Base-by-base conservation (phyloP, 257 asterid genomes). In the Hygrophila difformis region DNA sequence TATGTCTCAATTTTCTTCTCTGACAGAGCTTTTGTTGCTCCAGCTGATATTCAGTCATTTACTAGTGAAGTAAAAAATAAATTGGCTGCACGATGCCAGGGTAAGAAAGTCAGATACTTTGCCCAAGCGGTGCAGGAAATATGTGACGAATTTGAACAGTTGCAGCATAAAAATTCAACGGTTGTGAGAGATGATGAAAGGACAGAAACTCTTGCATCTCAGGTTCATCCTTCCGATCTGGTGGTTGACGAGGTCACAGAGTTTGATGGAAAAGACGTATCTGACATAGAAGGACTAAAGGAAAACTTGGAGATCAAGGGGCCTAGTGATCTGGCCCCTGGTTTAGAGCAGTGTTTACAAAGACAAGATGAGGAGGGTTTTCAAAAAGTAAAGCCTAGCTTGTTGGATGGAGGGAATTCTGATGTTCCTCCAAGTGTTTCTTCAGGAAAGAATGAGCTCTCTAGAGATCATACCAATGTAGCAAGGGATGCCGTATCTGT, bases 1-100 rank as follows among this genome's bases (percentile, higher is more conserved):
- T 24, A 24, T 24, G 7, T 59, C 34, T 14, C 0, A 4, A 43
- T 26, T 63, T 63, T 58, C 39, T 55, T 18, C 56, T 56, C 48
- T 63, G 67, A 40, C 74, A 87, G 97, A 68, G 97, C 93, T 59
- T 87, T 83, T 81, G 97, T 87, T 34, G 80, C 86, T 59, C 93
- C 93, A 37, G 88, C 64, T 46, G 97, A 87, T 70, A 65, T 84
- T 62, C 87, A 78, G 75, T 74, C 68, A 41, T 78, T 87, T 64
- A 87, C 95, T 29, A 34, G 20, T 50, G 97, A 84, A 55, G 60
- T 64, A 5, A 87, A 80, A 68, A 61, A 60, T 55, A 84, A 76
- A 69, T 55, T 87, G 67, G 65, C 71, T 18, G 79, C 74, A 63
- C 80, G 87, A 58, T 64, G 87, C 68, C 74, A 59, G 65, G 87